Evolutionary conservation across 768 basidiomycete genomes (phyloP).

Genomic region (Lactarius akahatsu): DNA sequence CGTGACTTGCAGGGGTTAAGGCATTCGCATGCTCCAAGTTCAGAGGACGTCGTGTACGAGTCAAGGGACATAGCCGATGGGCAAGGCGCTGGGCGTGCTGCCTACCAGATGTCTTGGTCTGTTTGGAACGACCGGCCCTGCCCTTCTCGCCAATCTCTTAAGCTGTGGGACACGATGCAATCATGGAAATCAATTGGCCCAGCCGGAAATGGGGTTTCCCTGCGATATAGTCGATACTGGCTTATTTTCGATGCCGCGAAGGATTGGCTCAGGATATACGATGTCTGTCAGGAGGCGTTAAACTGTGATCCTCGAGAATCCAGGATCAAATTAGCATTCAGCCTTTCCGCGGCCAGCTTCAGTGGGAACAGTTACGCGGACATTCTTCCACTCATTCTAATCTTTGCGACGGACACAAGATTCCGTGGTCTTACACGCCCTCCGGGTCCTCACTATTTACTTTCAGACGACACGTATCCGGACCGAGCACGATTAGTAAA

Average conservation of each 20-base stretch:
- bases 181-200: constrained; percentile 15
- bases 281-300: not conserved
- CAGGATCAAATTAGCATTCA: constrained; percentile 1
- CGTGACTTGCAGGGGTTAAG: not conserved
- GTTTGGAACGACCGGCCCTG: not conserved
- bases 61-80: not conserved
- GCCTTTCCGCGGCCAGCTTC: constrained; percentile 3
- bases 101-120: constrained; percentile 7
- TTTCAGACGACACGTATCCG: constrained; percentile 5
- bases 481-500: not conserved
- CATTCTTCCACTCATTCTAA: not conserved
- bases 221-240: constrained; percentile 17
- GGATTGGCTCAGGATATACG: constrained; percentile 3
- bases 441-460: not conserved
- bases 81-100: not conserved
- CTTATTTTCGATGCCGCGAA: constrained; percentile 4
- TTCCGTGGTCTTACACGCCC: not conserved
- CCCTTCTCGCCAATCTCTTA: too few relatives aligned
- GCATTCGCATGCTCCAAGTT: not conserved
- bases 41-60: not conserved
- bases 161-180: not conserved
- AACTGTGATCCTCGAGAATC: not conserved
- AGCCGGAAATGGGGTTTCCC: not conserved
- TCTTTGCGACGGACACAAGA: not conserved
- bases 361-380: not conserved